Evolutionary conservation across 129 eudicot genomes (phyloP).

Genomic region (Helianthus tuberosus): DNA sequence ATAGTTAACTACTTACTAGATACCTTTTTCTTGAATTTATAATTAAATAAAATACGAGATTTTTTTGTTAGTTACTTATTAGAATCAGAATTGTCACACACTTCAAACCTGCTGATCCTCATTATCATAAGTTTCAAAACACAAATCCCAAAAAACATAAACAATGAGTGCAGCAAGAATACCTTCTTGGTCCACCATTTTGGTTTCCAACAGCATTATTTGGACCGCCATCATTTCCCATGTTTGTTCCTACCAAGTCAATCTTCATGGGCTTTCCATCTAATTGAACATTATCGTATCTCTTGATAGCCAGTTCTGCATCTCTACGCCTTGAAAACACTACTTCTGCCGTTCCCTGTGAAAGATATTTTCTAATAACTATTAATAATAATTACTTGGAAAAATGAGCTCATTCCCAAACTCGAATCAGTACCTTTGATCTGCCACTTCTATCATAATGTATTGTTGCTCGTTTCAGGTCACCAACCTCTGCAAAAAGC

Average conservation of each 20-base stretch:
- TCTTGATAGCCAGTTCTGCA: slow-evolving; percentile 58
- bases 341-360: slow-evolving; percentile 63
- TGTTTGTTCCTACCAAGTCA: slow-evolving; percentile 42
- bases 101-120: too few species aligned
- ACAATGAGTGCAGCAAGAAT: slow-evolving; percentile 4
- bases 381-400: slow-evolving; percentile 12
- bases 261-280: slow-evolving; percentile 68
- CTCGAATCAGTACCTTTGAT: slow-evolving; percentile 51
- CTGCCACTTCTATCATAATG: slow-evolving; percentile 65
- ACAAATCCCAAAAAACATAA: not conserved
- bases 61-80: not conserved
- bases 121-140: not conserved
- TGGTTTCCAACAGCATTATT: slow-evolving; percentile 27
- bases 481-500: slow-evolving; percentile 59
- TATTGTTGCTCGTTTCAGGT: slow-evolving; percentile 44
- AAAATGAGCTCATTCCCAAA: slow-evolving; percentile 22
- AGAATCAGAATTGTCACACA: not conserved
- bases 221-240: slow-evolving; percentile 29
- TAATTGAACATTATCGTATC: slow-evolving; percentile 51
- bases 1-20: not conserved
- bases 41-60: not conserved
- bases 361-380: slow-evolving; percentile 18
- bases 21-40: too few species aligned
- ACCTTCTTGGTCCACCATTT: slow-evolving; percentile 48
- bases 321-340: slow-evolving; percentile 53